Percentiles rank a stretch among this genome's conserved stretches.
These are phyloP conservation scores for Dysphania ambrosioides DNA, from an alignment of 148 eudicot species.

Conservation along the genomic window DNA sequence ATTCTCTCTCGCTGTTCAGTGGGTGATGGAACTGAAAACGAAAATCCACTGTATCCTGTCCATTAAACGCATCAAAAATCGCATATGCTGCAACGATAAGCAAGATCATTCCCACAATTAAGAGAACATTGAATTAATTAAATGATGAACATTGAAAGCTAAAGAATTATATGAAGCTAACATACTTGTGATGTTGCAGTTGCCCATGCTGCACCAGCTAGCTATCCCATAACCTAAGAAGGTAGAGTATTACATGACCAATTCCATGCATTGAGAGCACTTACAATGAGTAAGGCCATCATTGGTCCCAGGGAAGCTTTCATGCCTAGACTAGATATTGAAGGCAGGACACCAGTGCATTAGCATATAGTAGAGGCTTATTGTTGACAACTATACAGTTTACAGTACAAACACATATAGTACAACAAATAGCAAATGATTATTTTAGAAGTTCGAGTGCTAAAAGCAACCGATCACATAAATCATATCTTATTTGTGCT, in stretches of 20 bases:
- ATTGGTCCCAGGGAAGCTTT: constrained; percentile 95
- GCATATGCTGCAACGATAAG: constrained; percentile 84
- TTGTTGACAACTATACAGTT: neutral
- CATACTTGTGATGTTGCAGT: constrained; percentile 84
- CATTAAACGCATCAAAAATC: constrained; percentile 68
- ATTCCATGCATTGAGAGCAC: constrained; percentile 65
- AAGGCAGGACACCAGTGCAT: constrained; percentile 10
- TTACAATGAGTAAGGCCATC: constrained; percentile 90
- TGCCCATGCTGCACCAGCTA: constrained; percentile 99
- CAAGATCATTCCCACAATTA: constrained; percentile 10
- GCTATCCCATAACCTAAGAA: constrained; percentile 73
- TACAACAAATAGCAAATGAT: too few relatives aligned
- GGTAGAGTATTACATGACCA: constrained; percentile 63
- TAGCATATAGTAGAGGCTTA: too few relatives aligned
- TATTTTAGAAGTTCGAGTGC: neutral
- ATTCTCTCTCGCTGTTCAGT: constrained; percentile 60
- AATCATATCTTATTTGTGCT: neutral
- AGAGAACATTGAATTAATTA: neutral
- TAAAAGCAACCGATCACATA: constrained; percentile 1
- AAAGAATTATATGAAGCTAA: neutral
- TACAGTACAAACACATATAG: neutral
- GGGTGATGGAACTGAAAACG: constrained; percentile 56
- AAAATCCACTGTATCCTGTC: constrained; percentile 80
- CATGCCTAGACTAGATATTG: constrained; percentile 77
- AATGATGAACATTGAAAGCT: neutral